These are phyloP conservation scores for Lactarius quietus DNA, from an alignment of 768 basidiomycete species.

Conservation along the genomic window DNA sequence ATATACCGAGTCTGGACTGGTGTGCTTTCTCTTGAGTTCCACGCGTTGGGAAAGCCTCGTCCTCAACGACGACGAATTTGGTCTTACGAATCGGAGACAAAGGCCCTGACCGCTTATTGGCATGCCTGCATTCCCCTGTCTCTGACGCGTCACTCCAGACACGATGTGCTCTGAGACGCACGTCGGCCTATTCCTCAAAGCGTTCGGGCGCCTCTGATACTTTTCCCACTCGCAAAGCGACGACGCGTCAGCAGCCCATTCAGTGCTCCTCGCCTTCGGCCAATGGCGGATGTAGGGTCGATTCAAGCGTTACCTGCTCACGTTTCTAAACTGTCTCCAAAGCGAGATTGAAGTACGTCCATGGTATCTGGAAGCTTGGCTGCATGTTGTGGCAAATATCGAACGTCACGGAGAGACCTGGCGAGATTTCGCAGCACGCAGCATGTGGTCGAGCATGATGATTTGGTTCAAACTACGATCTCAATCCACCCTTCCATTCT, in stretches of 20 bases:
- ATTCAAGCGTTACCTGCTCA: background rate
- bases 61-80: too few relatives aligned
- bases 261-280: too few relatives aligned
- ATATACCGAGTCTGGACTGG: too few relatives aligned
- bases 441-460: constrained; percentile 43
- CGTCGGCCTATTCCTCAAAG: background rate
- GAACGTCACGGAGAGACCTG: background rate
- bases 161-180: background rate
- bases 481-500: too few relatives aligned
- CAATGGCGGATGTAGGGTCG: background rate
- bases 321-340: background rate
- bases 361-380: too few relatives aligned
- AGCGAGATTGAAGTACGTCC: background rate
- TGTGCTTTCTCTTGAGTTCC: too few relatives aligned
- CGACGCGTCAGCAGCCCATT: background rate
- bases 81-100: too few relatives aligned
- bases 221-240: constrained; percentile 2
- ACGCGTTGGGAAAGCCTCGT: too few relatives aligned
- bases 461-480: constrained; percentile 38
- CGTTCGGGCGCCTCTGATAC: background rate
- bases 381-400: background rate
- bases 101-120: background rate
- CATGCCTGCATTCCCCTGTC: background rate
- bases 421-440: background rate
- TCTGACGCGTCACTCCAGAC: background rate